A percentile compares a stretch with the other conserved stretches of the same genome.
Evolutionary conservation across 139 green algal genomes (phyloP).

Genomic region (Pseudopediastrum boryanum): DNA sequence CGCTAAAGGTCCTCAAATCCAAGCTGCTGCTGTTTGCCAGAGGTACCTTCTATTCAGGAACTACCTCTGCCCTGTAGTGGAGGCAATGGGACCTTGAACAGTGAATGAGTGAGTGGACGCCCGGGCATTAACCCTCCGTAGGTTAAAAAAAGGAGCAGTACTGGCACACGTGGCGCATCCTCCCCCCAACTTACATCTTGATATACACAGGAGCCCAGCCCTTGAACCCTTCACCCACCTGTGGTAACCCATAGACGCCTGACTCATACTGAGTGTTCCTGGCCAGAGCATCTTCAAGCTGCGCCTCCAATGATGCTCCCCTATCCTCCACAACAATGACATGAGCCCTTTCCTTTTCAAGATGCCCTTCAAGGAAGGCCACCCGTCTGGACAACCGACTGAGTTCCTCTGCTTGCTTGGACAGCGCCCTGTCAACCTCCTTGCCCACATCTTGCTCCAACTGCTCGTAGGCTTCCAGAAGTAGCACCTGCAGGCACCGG

Average conservation of each 20-base stretch:
- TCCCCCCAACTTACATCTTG: no score
- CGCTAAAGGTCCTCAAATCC: no score
- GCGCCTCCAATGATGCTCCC: slow-evolving; percentile 25
- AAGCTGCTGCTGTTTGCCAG: no score
- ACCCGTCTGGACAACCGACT: slow-evolving; percentile 37
- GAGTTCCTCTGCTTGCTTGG: slow-evolving; percentile 48
- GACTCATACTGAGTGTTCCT: slow-evolving; percentile 62
- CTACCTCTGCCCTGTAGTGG: no score
- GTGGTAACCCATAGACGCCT: slow-evolving; percentile 68
- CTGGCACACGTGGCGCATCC: no score
- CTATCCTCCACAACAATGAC: slow-evolving; percentile 24
- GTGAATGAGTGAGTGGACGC: no score
- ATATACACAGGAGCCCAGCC: slow-evolving; percentile 1
- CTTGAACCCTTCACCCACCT: slow-evolving; percentile 38
- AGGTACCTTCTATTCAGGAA: no score
- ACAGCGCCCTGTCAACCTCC: slow-evolving; percentile 71
- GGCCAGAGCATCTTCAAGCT: slow-evolving; percentile 24
- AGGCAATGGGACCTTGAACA: no score
- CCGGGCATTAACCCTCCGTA: no score
- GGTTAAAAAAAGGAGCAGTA: no score
- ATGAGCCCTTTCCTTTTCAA: slow-evolving; percentile 47
- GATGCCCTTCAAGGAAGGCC: slow-evolving; percentile 54
- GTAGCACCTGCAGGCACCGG: slow-evolving; percentile 56
- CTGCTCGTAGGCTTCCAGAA: slow-evolving; percentile 83
- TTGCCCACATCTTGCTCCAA: slow-evolving; percentile 69